These are phyloP conservation scores for Saturnispora sanitii DNA, from an alignment of 805 yeast species.

Conservation along the genomic window DNA sequence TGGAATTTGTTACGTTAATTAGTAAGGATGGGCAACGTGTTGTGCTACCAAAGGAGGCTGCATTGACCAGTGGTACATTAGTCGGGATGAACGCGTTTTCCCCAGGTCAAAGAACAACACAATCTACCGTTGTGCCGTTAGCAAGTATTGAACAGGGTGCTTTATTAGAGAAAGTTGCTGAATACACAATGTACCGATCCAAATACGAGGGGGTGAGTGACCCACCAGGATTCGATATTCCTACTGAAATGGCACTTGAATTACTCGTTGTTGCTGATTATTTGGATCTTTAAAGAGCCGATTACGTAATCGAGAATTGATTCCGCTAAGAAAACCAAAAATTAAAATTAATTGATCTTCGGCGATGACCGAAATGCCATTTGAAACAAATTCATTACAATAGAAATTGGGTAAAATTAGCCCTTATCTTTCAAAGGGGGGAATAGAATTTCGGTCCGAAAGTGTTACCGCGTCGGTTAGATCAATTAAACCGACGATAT, in stretches of 20 bases:
- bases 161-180: slow-evolving; percentile 63
- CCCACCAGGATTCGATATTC: slow-evolving; percentile 80
- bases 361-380: slow-evolving; percentile 3
- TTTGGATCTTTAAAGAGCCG: slow-evolving; percentile 29
- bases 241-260: slow-evolving; percentile 91
- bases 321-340: too few species aligned
- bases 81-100: slow-evolving; percentile 51
- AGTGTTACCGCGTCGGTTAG: too few species aligned
- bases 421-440: too few species aligned
- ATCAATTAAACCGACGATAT: too few species aligned
- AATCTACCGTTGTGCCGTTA: neutral
- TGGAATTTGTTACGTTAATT: slow-evolving; percentile 44
- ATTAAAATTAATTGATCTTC: neutral
- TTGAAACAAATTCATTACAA: too few species aligned
- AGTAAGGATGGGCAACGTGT: slow-evolving; percentile 65
- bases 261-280: slow-evolving; percentile 88
- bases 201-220: slow-evolving; percentile 56
- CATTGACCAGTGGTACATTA: slow-evolving; percentile 59
- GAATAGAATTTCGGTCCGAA: too few species aligned
- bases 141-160: neutral
- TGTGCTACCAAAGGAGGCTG: slow-evolving; percentile 61
- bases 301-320: too few species aligned
- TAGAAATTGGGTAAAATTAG: too few species aligned
- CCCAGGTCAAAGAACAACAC: slow-evolving; percentile 28
- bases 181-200: slow-evolving; percentile 67